Base-by-base conservation (phyloP, 768 basidiomycete species). In the Leccinum uliginosum region DNA sequence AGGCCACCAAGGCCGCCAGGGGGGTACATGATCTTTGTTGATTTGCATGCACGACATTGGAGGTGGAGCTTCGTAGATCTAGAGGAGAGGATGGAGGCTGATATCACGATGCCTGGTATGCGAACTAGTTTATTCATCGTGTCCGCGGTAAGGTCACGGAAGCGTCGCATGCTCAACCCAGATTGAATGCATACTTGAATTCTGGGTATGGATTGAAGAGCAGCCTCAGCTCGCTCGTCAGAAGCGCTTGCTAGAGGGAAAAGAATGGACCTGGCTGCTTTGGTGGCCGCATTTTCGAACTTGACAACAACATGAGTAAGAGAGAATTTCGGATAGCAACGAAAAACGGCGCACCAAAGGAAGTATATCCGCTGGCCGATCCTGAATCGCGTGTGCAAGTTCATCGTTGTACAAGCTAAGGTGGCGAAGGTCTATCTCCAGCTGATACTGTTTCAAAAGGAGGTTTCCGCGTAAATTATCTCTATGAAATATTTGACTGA, bases 41-140 rank as follows among this genome's bases (percentile, higher is more conserved):
- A 83, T 34, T 91, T 81, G 70, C 97, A 99, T 1, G 86, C 85
- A 56, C 93, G 91, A 72, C 97, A 99, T 71, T 94, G 93, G 17
- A 99, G 80, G 64, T 91, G 87, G 5, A 99, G 81, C 61, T 89
- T 91, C 21, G 93, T 94, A 10, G 97, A 93, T 45, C 96, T 86
- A 2, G 96, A 91, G 0, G 93, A 91, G 21, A 98, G 82, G 17
- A 93, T 87, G 10, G 94, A 96, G 0, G 97, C 92, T 30, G 95
- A 95, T 69, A 98, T 98, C 69, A 98, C 94, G 65, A 99, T 99
- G 30, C 97, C 97, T 2, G 97, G 97, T 44, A 98, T 83, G 57
- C 97, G 90, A 35, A 99, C 95, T 44, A 99, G 86, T 68, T 91
- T 94, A 67, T 93, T 95, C 80, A 98, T 90, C 21, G 89, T 93